phyloP scores from a whole-genome alignment of 73 alveolate genomes.

The Paramecium tetraurelia region DNA sequence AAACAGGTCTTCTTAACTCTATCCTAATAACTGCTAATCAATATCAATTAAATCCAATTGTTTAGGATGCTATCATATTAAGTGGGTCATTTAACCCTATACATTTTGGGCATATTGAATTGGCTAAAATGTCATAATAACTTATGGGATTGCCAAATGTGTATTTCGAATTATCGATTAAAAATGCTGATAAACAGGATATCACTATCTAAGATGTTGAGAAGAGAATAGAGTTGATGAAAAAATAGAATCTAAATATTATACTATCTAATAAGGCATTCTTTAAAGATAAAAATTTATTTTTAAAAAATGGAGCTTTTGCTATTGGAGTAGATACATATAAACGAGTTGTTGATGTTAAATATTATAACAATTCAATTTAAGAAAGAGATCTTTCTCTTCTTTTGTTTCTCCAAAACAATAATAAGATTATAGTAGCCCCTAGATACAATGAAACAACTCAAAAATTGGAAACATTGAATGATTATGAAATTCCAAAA shows the following conservation, averaged over 20 bases:
- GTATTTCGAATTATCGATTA: neutral
- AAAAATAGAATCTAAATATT: neutral
- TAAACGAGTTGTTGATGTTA: neutral
- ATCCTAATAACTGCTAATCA: neutral
- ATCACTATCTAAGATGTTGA: neutral
- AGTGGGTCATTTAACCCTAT: conserved; percentile 48
- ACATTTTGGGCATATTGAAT: conserved; percentile 21
- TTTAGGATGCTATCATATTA: neutral
- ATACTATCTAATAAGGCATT: neutral
- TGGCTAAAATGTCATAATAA: neutral
- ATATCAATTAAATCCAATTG: neutral
- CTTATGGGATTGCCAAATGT: neutral
- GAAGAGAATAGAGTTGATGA: conserved; percentile 12
- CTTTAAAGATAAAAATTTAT: conserved; percentile 17
- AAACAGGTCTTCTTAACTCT: neutral
- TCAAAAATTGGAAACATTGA: neutral
- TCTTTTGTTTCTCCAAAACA: neutral
- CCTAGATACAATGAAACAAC: conserved; percentile 10
- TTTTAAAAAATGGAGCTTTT: conserved; percentile 16
- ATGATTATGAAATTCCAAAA: conserved; percentile 13
- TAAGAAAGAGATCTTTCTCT: conserved; percentile 22
- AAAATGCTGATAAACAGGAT: neutral
- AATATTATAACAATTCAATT: neutral
- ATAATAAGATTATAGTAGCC: conserved; percentile 9
- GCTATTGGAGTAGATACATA: conserved; percentile 30